Base-by-base conservation (phyloP, 2,329 filamentous ascomycete genomes). In the Aspergillus sp. region DNA sequence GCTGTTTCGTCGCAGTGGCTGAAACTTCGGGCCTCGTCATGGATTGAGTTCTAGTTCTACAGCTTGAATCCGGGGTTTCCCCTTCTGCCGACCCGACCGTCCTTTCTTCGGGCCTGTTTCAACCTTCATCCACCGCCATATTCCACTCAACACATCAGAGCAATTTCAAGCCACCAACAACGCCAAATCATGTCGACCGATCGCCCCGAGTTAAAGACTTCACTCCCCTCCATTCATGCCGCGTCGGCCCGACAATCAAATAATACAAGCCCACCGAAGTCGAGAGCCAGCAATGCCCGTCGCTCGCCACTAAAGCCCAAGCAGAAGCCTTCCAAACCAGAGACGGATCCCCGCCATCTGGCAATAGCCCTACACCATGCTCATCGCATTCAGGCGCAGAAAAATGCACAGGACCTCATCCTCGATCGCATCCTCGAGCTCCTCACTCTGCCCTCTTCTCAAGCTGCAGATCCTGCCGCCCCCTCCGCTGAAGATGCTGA, bases 301-400 rank as follows among this genome's bases (percentile, higher is more conserved):
- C 58, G 55, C 57, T 57, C 61, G 58, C 55, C 68, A 55, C 61
- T 54, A 26, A 58, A 58, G 50, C 61, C 26, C 59, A 63, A 45
- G 48, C 56, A 26, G 59, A 66, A 47, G 60, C 60, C 34, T 60
- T 66, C 78, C 36, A 71, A 58, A 61, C 67, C 80, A 45, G 62
- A 62, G n/a, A 63, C 78, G 78, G 67, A 81, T 78, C 55, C 75
- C 12, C 76, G 74, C 34, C 74, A 79, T 55, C 65, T 78, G 13
- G 83, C 88, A 58, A 83, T 91, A 55, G 93, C 92, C 49, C 77
- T 95, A 58, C 85, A 91, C 68, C 92, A 97, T 78, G 93, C 93
- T 42, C 83, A 83, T 64, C 85, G 91, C 54, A 86, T 97, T 51
- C 89, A 96, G 74, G 83, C 90, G 65, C 90, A 89, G 68, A 96